A percentile compares a stretch with the other conserved stretches of the same genome.
Evolutionary conservation across 345 rosid genomes (phyloP).

Genomic region (Aethionema arabicum): DNA sequence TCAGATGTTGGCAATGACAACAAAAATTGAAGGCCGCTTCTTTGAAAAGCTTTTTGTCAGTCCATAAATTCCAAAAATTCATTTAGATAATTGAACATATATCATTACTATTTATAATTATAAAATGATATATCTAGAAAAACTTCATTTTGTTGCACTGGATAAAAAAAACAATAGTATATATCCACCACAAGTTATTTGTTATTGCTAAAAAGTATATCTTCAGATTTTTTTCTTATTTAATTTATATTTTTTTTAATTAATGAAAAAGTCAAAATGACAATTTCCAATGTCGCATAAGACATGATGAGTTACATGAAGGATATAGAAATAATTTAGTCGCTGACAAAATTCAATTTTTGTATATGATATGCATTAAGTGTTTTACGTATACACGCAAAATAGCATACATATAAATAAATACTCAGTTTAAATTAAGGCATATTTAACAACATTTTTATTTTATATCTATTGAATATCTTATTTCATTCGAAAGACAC

Average conservation of each 20-base stretch:
- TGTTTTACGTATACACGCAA: slow-evolving; percentile 15
- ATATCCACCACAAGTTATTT: neutral
- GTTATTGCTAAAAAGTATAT: slow-evolving; percentile 7
- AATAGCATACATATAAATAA: neutral
- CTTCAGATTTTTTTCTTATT: slow-evolving; percentile 4
- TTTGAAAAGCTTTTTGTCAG: slow-evolving; percentile 26
- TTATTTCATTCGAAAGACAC: too few species aligned
- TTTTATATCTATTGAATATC: too few species aligned
- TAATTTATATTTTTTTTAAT: neutral
- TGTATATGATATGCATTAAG: neutral
- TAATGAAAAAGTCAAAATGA: slow-evolving; percentile 31
- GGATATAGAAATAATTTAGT: neutral
- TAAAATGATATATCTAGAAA: slow-evolving; percentile 28
- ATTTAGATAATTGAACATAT: slow-evolving; percentile 7
- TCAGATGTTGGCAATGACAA: slow-evolving; percentile 24
- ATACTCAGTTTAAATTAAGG: too few species aligned
- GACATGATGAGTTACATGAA: slow-evolving; percentile 24
- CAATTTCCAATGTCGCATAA: slow-evolving; percentile 32
- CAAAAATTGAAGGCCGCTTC: slow-evolving; percentile 31
- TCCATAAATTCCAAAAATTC: slow-evolving; percentile 23
- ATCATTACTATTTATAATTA: neutral
- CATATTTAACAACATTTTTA: too few species aligned
- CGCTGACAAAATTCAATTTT: slow-evolving; percentile 5
- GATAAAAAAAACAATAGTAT: slow-evolving; percentile 13
- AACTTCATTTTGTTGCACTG: slow-evolving; percentile 11